These are phyloP conservation scores for Diddensiella transvaalensis DNA, from an alignment of 805 yeast genomes.

Conservation along the genomic window DNA sequence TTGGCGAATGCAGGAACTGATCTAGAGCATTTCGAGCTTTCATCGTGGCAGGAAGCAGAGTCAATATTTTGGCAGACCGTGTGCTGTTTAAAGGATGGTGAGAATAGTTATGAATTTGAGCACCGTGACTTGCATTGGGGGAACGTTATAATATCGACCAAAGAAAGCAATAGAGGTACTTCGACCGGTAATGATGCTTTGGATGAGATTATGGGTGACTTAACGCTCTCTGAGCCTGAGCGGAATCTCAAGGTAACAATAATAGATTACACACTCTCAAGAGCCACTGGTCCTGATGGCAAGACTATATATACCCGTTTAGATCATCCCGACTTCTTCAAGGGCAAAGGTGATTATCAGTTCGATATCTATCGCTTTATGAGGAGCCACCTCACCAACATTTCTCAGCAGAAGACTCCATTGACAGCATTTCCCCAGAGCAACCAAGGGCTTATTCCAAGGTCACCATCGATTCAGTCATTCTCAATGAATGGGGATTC, in stretches of 20 bases:
- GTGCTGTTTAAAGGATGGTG: constrained; percentile 48
- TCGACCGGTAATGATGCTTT: not conserved
- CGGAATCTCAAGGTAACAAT: constrained; percentile 41
- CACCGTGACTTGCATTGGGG: constrained; percentile 71
- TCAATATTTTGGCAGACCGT: constrained; percentile 53
- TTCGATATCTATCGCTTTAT: constrained; percentile 58
- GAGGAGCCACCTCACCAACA: constrained; percentile 36
- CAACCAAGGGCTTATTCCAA: not conserved
- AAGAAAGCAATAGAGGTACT: constrained; percentile 5
- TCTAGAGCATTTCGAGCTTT: constrained; percentile 42
- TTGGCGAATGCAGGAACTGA: constrained; percentile 38
- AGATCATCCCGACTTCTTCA: constrained; percentile 60
- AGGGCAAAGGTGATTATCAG: constrained; percentile 58
- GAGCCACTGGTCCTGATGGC: constrained; percentile 38
- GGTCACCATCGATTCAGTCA: not conserved
- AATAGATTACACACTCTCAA: constrained; percentile 55
- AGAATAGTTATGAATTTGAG: constrained; percentile 53
- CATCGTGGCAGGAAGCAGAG: constrained; percentile 37
- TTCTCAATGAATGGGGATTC: not conserved
- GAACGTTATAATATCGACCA: constrained; percentile 45
- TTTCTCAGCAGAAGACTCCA: constrained; percentile 7
- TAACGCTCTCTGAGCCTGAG: constrained; percentile 2
- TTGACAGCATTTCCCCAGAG: not conserved
- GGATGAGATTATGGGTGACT: not conserved
- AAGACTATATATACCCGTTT: constrained; percentile 47